phyloP scores from a whole-genome alignment of 1,139 yeast genomes.

The Suhomyces kunorum region DNA sequence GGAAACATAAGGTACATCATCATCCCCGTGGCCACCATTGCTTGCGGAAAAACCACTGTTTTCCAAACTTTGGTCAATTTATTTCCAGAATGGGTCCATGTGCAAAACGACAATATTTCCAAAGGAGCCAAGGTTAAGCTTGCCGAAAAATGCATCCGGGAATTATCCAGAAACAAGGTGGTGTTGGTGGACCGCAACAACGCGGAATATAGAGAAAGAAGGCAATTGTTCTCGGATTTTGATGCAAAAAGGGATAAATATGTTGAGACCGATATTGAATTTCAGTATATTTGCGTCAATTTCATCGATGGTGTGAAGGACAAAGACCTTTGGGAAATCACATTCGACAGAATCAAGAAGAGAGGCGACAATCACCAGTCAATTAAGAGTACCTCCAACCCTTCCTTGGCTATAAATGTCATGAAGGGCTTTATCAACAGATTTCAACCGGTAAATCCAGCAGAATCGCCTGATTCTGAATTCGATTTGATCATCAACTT shows the following conservation, averaged over 20 bases:
- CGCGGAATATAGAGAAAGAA: conserved; percentile 69
- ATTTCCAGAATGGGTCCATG: conserved; percentile 67
- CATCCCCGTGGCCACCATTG: conserved; percentile 86
- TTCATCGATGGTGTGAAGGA: conserved; percentile 47
- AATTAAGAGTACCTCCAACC: conserved; percentile 55
- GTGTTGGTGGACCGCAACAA: conserved; percentile 86
- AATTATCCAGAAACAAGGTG: conserved; percentile 35
- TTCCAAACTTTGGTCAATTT: conserved; percentile 59
- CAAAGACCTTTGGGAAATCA: conserved; percentile 48
- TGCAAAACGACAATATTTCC: conserved; percentile 82
- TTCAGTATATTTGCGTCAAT: conserved; percentile 65
- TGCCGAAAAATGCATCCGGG: conserved; percentile 46
- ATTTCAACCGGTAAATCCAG: conserved; percentile 58
- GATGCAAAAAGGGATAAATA: conserved; percentile 37
- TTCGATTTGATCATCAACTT: conserved; percentile 66
- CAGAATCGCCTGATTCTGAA: conserved; percentile 57
- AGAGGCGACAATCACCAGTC: conserved; percentile 94
- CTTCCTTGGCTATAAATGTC: conserved; percentile 52
- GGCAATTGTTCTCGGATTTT: conserved; percentile 62
- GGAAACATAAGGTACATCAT: conserved; percentile 52
- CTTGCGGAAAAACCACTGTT: conserved; percentile 93
- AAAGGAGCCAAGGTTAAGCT: conserved; percentile 53
- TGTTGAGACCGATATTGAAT: conserved; percentile 31
- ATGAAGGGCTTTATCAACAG: conserved; percentile 74
- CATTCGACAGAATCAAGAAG: conserved; percentile 56